Evolutionary conservation across 257 asterid genomes (phyloP), one percentile per base, ranked within the genome.

Genomic region (Solanum pinnatisectum): DNA sequence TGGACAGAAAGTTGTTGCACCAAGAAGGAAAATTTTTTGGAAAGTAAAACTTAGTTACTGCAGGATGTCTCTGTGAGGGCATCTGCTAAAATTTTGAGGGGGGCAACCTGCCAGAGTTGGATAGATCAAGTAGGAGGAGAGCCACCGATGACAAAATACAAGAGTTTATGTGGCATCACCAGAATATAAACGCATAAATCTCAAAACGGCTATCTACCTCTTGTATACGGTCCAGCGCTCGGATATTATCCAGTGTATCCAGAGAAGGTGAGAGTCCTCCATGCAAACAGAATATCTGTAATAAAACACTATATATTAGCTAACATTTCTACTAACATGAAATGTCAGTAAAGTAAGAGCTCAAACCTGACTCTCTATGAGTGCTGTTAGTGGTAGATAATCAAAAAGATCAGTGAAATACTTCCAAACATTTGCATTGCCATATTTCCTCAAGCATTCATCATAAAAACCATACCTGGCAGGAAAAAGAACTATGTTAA

Each of bases 261-360:
- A 89, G 76, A 73, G 91, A 89, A 73, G 89, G 91, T n/a, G 91
- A 89, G 44, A 89, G 91, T 16, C 91, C 91, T 22, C 91, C 91
- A 89, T 89, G 91, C 77, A 89, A 83, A 87, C 91, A 89, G 83
- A 89, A 89, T 60, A 89, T 79, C 91, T 89, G 33, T 6, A 85
- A 33, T 30, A 74, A 70, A 73, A 49, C 33, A 37, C 33, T 5
- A 39, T 3, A 35, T 68, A 60, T 52, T 7, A 86, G 25, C 59
- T 42, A 33, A 12, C 27, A 13, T 22, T 59, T 84, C 67, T 36
- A 16, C 37, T 40, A 33, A 89, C 49, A 86, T 33, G 60, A 35
- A 74, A 56, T 36, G 12, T 23, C 60, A 11, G 67, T 36, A 40
- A 60, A 71, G 27, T 14, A 32, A 56, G 20, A 40, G 60, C 40